These are phyloP conservation scores for Lathyrus oleraceus DNA, from an alignment of 306 rosid genomes.

Conservation along the genomic window DNA sequence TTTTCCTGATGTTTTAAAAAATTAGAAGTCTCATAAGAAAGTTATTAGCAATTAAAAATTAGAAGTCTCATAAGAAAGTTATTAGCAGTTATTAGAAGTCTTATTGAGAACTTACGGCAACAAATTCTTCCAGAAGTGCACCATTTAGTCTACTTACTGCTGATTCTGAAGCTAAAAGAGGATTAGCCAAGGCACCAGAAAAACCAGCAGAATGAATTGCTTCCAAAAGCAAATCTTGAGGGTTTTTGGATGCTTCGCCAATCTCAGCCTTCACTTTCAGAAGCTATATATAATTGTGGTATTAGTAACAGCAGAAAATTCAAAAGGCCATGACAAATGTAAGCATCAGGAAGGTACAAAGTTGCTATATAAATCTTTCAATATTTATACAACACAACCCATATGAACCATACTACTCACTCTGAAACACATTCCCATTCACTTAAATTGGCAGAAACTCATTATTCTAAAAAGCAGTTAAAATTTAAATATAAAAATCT, in stretches of 20 bases:
- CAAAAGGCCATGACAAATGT: constrained; percentile 21
- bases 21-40: constrained; percentile 24
- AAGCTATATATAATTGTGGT: constrained; percentile 50
- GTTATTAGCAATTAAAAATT: background rate
- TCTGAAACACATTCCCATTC: constrained; percentile 7
- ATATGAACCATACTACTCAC: constrained; percentile 14
- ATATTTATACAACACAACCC: constrained; percentile 7
- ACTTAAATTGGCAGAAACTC: constrained; percentile 17
- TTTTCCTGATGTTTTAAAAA: constrained; percentile 67
- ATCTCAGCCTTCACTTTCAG: constrained; percentile 74
- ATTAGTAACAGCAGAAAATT: constrained; percentile 26
- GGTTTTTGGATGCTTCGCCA: constrained; percentile 75
- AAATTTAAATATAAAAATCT: constrained; percentile 12
- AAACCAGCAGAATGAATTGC: constrained; percentile 86
- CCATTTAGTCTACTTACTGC: constrained; percentile 59
- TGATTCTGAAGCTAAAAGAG: constrained; percentile 78
- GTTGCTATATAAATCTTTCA: constrained; percentile 1
- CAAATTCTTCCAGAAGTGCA: constrained; percentile 72
- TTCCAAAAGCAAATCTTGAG: constrained; percentile 82
- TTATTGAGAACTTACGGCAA: constrained; percentile 71
- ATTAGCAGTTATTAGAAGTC: background rate
- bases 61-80: constrained; percentile 24
- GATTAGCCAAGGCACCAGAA: constrained; percentile 87
- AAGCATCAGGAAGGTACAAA: constrained; percentile 1
- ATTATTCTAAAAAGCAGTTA: constrained; percentile 13